These are phyloP conservation scores for Lipomyces oligophaga DNA, from an alignment of 805 yeast genomes.

Conservation along the genomic window DNA sequence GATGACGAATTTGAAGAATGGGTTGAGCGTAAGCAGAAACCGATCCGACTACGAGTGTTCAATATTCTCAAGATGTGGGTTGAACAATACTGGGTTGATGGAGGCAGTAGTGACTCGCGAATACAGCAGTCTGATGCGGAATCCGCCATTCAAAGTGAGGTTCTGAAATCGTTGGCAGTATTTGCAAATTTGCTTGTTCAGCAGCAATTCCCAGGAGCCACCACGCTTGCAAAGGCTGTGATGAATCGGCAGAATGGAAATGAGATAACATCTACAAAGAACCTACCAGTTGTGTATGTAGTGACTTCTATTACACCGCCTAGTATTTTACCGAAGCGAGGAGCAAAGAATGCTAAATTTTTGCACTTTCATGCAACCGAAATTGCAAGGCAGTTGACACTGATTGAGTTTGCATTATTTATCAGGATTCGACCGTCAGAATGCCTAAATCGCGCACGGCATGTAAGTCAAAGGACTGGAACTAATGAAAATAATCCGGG, in stretches of 20 bases:
- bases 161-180: slow-evolving; percentile 12
- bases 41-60: slow-evolving; percentile 60
- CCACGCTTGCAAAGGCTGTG: slow-evolving; percentile 40
- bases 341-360: slow-evolving; percentile 40
- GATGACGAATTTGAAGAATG: slow-evolving; percentile 76
- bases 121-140: slow-evolving; percentile 31
- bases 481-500: slow-evolving; percentile 34
- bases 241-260: slow-evolving; percentile 34
- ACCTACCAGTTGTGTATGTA: slow-evolving; percentile 8
- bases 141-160: slow-evolving; percentile 7
- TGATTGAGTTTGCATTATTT: slow-evolving; percentile 67
- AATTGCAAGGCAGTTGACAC: slow-evolving; percentile 78
- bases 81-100: slow-evolving; percentile 65
- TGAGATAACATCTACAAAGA: slow-evolving; percentile 7
- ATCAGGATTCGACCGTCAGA: slow-evolving; percentile 66
- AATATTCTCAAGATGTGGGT: slow-evolving; percentile 62
- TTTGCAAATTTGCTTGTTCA: slow-evolving; percentile 13
- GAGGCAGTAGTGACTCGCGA: slow-evolving; percentile 56
- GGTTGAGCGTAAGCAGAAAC: slow-evolving; percentile 65
- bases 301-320: slow-evolving; percentile 29
- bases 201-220: slow-evolving; percentile 24
- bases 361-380: slow-evolving; percentile 65
- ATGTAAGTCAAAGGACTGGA: not conserved
- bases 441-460: slow-evolving; percentile 37
- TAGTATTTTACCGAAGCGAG: slow-evolving; percentile 32